phyloP scores from a whole-genome alignment of 768 basidiomycete genomes.

The Hydnum rufescens region DNA sequence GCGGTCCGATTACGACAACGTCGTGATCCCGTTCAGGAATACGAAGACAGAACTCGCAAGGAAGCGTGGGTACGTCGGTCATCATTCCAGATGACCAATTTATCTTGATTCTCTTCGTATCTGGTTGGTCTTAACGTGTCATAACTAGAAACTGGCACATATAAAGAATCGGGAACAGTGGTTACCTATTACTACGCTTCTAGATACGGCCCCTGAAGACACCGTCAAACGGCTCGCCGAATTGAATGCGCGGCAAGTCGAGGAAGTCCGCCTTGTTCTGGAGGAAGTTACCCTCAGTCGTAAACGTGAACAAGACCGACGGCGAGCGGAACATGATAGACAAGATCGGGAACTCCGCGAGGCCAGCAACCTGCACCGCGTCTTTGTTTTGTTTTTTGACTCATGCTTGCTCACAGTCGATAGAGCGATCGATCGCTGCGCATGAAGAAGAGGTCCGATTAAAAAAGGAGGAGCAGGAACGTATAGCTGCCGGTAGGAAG shows the following conservation, averaged over 20 bases:
- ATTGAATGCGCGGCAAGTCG: neutral
- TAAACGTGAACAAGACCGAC: constrained; percentile 6
- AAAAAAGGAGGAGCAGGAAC: constrained; percentile 19
- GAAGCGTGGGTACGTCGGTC: constrained; percentile 5
- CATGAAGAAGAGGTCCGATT: constrained; percentile 9
- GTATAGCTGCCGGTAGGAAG: neutral
- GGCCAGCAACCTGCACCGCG: neutral
- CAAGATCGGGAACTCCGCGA: constrained; percentile 19
- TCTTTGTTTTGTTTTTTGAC: neutral
- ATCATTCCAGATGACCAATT: neutral
- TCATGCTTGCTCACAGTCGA: neutral
- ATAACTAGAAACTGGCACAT: constrained; percentile 5
- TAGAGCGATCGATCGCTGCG: neutral
- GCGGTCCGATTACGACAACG: constrained; percentile 8
- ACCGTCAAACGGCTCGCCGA: constrained; percentile 1
- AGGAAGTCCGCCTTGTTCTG: constrained; percentile 2
- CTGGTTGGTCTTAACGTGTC: neutral
- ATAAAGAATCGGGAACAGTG: neutral
- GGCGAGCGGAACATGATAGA: neutral
- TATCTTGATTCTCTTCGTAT: neutral
- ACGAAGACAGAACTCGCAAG: constrained; percentile 4
- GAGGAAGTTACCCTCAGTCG: neutral
- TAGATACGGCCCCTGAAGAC: neutral
- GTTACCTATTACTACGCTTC: constrained; percentile 5
- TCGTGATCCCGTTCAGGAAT: constrained; percentile 8